Evolutionary conservation across 2,329 filamentous ascomycete genomes (phyloP).

Genomic region (Rachicladosporium sp.): DNA sequence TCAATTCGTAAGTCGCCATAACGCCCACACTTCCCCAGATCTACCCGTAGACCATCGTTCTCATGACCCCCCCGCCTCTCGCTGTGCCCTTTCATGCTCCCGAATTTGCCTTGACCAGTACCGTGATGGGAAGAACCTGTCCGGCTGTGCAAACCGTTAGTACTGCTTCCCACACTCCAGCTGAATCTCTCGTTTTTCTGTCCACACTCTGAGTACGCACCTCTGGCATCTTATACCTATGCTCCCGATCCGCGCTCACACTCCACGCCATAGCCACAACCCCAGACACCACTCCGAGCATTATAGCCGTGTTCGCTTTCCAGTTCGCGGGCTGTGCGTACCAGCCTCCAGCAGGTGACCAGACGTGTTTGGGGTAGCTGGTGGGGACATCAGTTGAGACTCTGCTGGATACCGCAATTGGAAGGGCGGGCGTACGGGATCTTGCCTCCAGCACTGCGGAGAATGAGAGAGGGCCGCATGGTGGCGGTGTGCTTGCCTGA

Average conservation of each 20-base stretch:
- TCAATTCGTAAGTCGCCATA: too few species aligned
- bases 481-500: slow-evolving; percentile 8
- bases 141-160: slow-evolving; percentile 29
- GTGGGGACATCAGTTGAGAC: slow-evolving; percentile 10
- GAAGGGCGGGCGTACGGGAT: slow-evolving; percentile 44
- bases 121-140: slow-evolving; percentile 73
- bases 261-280: slow-evolving; percentile 58
- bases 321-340: slow-evolving; percentile 91
- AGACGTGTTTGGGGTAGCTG: slow-evolving; percentile 56
- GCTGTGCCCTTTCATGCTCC: slow-evolving; percentile 50
- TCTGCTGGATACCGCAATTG: background rate
- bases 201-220: background rate
- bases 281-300: slow-evolving; percentile 55
- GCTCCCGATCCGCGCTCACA: slow-evolving; percentile 58
- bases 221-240: slow-evolving; percentile 63
- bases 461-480: slow-evolving; percentile 20
- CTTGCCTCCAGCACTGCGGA: slow-evolving; percentile 64
- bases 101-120: slow-evolving; percentile 63
- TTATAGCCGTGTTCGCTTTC: slow-evolving; percentile 78
- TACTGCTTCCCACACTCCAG: background rate
- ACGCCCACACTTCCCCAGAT: too few species aligned
- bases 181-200: background rate
- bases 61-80: slow-evolving; percentile 12
- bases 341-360: slow-evolving; percentile 97
- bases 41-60: too few species aligned